These are phyloP conservation scores for Rhodotorula toruloides DNA, from an alignment of 768 basidiomycete genomes.

Conservation along the genomic window DNA sequence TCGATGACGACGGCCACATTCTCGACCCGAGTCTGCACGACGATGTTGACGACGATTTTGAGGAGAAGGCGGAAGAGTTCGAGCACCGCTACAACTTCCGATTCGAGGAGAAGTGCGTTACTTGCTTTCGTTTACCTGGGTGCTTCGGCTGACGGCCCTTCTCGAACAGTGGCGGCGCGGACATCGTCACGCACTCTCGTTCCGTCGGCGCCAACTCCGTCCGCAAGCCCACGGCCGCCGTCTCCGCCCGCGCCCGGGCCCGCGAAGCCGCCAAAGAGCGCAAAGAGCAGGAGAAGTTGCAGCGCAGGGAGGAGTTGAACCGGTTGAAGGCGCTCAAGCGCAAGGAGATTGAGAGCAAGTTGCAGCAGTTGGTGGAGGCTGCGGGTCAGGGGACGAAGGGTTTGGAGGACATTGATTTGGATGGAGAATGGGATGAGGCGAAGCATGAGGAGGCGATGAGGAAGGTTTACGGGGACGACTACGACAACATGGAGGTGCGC, in stretches of 20 bases:
- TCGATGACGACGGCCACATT: slow-evolving; percentile 33
- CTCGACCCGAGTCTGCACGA: slow-evolving; percentile 45
- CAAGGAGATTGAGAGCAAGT: slow-evolving; percentile 68
- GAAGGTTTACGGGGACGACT: slow-evolving; percentile 60
- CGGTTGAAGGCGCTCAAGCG: slow-evolving; percentile 77
- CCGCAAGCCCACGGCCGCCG: slow-evolving; percentile 50
- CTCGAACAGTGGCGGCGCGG: slow-evolving; percentile 58
- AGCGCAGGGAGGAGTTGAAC: slow-evolving; percentile 73
- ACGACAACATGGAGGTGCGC: slow-evolving; percentile 47
- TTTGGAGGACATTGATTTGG: slow-evolving; percentile 65
- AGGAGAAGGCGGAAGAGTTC: slow-evolving; percentile 74
- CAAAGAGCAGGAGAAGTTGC: slow-evolving; percentile 68
- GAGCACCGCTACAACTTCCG: slow-evolving; percentile 97
- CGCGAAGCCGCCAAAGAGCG: slow-evolving; percentile 69
- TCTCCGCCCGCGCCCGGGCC: slow-evolving; percentile 76
- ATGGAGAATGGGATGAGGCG: slow-evolving; percentile 86
- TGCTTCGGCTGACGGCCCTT: background rate
- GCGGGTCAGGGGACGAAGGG: slow-evolving; percentile 57
- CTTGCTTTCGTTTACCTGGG: background rate
- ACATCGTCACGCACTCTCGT: slow-evolving; percentile 72
- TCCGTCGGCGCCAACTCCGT: slow-evolving; percentile 47
- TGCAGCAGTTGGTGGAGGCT: slow-evolving; percentile 66
- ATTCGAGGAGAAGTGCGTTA: slow-evolving; percentile 85
- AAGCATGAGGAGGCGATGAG: slow-evolving; percentile 80
- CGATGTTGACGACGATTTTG: slow-evolving; percentile 58